Evolutionary conservation across 1,284 basidiomycete species (phyloP).

Genomic region (Ustilago crameri): DNA sequence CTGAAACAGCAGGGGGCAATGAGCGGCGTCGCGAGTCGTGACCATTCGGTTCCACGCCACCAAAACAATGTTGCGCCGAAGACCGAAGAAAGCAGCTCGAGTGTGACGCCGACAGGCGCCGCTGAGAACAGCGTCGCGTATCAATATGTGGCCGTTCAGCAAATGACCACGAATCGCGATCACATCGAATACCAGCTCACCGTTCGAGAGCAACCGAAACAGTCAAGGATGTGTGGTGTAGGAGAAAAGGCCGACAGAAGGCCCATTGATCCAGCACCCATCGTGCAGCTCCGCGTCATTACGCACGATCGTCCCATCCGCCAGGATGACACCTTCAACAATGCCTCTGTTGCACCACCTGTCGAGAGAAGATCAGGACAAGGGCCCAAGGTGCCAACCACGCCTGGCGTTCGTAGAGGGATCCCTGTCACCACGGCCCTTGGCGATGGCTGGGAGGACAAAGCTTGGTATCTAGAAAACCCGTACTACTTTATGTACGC

Average conservation of each 20-base stretch:
- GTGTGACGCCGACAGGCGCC: conserved; percentile 13
- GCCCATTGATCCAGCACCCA: conserved; percentile 94
- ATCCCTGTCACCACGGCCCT: conserved; percentile 52
- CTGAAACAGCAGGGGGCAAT: not conserved
- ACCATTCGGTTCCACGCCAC: conserved; percentile 5
- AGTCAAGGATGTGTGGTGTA: conserved; percentile 65
- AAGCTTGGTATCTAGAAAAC: conserved; percentile 66
- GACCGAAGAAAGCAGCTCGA: conserved; percentile 34
- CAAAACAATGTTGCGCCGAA: conserved; percentile 20
- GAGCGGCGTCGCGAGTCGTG: conserved; percentile 20
- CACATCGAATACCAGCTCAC: conserved; percentile 62
- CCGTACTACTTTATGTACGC: conserved; percentile 66
- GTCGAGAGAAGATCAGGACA: conserved; percentile 38
- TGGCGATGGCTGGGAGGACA: conserved; percentile 65
- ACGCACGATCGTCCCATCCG: conserved; percentile 67
- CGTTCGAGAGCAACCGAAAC: conserved; percentile 63
- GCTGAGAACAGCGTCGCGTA: conserved; percentile 50
- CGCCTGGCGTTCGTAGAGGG: conserved; percentile 45
- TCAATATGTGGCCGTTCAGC: conserved; percentile 57
- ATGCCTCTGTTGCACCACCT: conserved; percentile 28
- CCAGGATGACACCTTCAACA: conserved; percentile 18
- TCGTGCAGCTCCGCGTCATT: conserved; percentile 90
- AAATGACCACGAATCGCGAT: conserved; percentile 51
- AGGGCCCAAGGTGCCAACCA: conserved; percentile 25
- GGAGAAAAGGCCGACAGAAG: conserved; percentile 86